Percentiles rank a stretch among this genome's conserved stretches.
Conservation (phyloP, 75 land plant genomes). For the Sequoiadendron giganteum region DNA sequence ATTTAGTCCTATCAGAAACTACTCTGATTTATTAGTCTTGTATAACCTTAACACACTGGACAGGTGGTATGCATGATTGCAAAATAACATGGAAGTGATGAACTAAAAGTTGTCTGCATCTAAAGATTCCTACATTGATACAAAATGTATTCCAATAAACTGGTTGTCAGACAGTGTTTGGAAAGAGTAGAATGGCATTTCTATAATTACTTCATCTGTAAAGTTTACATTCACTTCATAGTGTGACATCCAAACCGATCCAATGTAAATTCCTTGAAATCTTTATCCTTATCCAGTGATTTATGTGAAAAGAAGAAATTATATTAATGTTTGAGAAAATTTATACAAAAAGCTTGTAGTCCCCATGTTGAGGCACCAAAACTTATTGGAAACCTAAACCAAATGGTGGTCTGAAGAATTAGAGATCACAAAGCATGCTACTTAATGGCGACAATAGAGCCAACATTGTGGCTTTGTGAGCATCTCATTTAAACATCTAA, state of each 20-base stretch:
- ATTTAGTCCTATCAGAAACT: not conserved
- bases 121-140: not conserved
- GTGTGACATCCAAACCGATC: not conserved
- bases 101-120: not conserved
- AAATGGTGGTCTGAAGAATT: not conserved
- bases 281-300: not conserved
- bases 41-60: not conserved
- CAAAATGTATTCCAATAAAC: not conserved
- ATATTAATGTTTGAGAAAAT: not conserved
- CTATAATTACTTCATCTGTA: not conserved
- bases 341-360: not conserved
- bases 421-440: not conserved
- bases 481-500: not conserved
- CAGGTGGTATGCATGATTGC: not conserved
- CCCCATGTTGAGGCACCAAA: not conserved
- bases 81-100: not conserved
- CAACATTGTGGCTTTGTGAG: not conserved
- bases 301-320: not conserved
- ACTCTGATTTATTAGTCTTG: not conserved
- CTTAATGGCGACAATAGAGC: not conserved
- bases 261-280: not conserved
- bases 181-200: not conserved
- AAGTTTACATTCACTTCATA: not conserved
- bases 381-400: not conserved
- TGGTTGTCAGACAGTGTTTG: not conserved